Evolutionary conservation across 1,139 yeast species (phyloP).

Genomic region (Suhomyces wounanorum): DNA sequence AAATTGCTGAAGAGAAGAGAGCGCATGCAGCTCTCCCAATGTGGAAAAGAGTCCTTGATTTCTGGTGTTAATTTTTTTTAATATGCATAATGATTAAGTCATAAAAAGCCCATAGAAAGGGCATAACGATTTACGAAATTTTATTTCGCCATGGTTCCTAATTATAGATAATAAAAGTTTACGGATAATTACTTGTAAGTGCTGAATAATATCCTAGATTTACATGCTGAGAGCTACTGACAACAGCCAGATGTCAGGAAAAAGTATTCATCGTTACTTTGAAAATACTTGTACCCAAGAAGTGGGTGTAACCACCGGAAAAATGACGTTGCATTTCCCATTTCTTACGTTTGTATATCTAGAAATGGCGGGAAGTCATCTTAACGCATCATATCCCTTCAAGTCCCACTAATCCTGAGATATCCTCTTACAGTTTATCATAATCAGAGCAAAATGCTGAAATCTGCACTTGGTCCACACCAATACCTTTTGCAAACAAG

Average conservation of each 20-base stretch:
- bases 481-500: not conserved
- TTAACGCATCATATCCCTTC: too few species aligned
- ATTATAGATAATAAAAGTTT: conserved; percentile 1
- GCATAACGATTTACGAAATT: conserved; percentile 6
- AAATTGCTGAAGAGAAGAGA: conserved; percentile 61
- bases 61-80: conserved; percentile 50
- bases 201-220: not conserved
- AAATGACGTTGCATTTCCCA: too few species aligned
- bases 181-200: not conserved
- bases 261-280: too few species aligned
- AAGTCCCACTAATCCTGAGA: too few species aligned
- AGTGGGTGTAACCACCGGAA: too few species aligned
- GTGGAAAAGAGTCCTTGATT: conserved; percentile 48
- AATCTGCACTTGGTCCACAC: not conserved
- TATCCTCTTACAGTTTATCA: too few species aligned
- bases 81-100: not conserved
- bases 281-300: too few species aligned
- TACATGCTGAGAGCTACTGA: too few species aligned
- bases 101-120: conserved; percentile 1
- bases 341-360: too few species aligned
- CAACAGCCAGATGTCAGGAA: too few species aligned
- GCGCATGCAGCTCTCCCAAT: conserved; percentile 50
- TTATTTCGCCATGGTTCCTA: not conserved
- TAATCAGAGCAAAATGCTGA: not conserved
- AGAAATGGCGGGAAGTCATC: too few species aligned